phyloP scores from a whole-genome alignment of 306 rosid species.

The Castanopsis chinensis region DNA sequence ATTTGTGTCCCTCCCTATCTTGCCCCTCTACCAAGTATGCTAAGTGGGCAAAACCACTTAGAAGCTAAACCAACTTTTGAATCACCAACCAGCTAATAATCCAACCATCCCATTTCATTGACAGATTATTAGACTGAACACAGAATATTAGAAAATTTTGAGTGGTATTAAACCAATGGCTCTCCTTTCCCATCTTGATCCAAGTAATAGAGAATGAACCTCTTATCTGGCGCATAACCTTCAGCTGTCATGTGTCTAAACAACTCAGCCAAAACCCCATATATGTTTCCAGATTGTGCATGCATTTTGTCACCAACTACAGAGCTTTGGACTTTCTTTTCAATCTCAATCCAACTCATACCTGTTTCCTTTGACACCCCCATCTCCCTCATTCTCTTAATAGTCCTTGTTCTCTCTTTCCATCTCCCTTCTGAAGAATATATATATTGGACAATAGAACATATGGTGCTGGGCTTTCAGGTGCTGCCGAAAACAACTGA shows the following conservation, averaged over 20 bases:
- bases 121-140: neutral
- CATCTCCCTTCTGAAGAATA: slow-evolving; percentile 82
- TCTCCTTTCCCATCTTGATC: slow-evolving; percentile 42
- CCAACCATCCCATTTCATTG: neutral
- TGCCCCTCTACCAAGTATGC: neutral
- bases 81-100: neutral
- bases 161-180: neutral
- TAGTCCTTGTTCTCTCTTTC: slow-evolving; percentile 79
- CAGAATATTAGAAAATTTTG: neutral
- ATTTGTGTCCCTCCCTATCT: neutral
- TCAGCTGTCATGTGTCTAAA: slow-evolving; percentile 64
- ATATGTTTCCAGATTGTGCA: slow-evolving; percentile 59
- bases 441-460: slow-evolving; percentile 80
- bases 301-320: slow-evolving; percentile 73
- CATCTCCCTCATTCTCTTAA: slow-evolving; percentile 78
- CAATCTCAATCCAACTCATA: slow-evolving; percentile 77
- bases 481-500: slow-evolving; percentile 50
- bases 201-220: slow-evolving; percentile 49
- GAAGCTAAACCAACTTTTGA: neutral
- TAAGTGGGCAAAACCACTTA: neutral
- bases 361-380: slow-evolving; percentile 79
- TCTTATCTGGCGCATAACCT: slow-evolving; percentile 78
- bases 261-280: slow-evolving; percentile 50
- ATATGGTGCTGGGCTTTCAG: slow-evolving; percentile 68
- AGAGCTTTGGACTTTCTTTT: slow-evolving; percentile 66